Evolutionary conservation across 225 moss, liverwort and hornwort genomes (phyloP), one percentile per base, ranked within the genome.

Genomic region (Pseudisothecium myosuroides): DNA sequence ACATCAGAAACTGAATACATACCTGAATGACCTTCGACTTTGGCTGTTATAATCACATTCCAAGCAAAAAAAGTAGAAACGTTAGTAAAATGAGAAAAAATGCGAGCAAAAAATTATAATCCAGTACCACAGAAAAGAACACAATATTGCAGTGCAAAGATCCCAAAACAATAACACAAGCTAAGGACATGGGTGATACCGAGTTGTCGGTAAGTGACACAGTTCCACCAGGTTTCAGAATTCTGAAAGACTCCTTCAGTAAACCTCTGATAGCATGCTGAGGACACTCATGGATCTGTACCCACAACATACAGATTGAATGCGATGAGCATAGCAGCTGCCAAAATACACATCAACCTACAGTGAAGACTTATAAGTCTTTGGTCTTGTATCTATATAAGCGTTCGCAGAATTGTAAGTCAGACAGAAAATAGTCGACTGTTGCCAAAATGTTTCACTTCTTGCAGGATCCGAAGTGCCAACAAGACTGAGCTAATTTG

Each of bases 11-110:
- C 64, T 54, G 60, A 73, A 17, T 77, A 91, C 87, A 90, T 86
- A 98, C 98, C 97, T 98, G 98, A 76, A 98, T 92, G 67, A 94
- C 90, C 90, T 98, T 98, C 81, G 96, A 95, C 81, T 96, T 95
- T 12, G 94, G 94, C 96, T 97, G 97, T 88, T 88, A 73, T 60
- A 69, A 86, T 58, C 88, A 92, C 92, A 93, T 80, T 41, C 76
- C 81, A 88, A 79, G 78, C 79, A 85, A 49, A 85, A 82, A n/a
- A 61, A 55, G 56, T 62, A 34, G n/a, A 80, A 68, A 26, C 45
- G 71, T 90, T 80, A 90, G 86, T 69, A 74, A 67, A 80, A 66
- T 72, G 72, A 66, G 65, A 39, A 56, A 75, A 77, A 60, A 19
- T 64, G 61, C 76, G 17, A 41, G n/a, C 67, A 60, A 72, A 43